A percentile compares a stretch with the other conserved stretches of the same genome.
Evolutionary conservation across 148 eudicot genomes (phyloP).

Genomic region (Beta vulgaris): DNA sequence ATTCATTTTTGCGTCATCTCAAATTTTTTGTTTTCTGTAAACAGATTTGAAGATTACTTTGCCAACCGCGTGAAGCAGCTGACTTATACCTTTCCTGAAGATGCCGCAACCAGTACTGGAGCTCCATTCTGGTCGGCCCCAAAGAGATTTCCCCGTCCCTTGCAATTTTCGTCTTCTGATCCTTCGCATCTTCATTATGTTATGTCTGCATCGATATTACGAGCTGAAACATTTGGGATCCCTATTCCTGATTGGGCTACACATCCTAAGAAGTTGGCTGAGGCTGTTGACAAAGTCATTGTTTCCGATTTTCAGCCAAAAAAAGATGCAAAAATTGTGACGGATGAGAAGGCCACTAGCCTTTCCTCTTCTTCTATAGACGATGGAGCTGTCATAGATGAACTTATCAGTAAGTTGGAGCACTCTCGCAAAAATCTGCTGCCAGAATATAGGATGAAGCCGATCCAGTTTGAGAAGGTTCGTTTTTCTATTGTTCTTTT

Average conservation of each 20-base stretch:
- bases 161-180: conserved; percentile 64
- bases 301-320: conserved; percentile 81
- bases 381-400: conserved; percentile 69
- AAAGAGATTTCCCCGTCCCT: conserved; percentile 76
- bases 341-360: conserved; percentile 79
- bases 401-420: conserved; percentile 59
- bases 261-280: conserved; percentile 60
- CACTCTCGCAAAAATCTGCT: conserved; percentile 39
- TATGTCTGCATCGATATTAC: conserved; percentile 64
- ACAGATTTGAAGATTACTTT: conserved; percentile 92
- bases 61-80: conserved; percentile 79
- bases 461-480: conserved; percentile 96
- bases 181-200: conserved; percentile 69
- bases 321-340: conserved; percentile 72
- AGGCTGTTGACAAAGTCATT: conserved; percentile 61
- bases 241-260: conserved; percentile 79
- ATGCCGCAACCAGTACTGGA: conserved; percentile 83
- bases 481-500: conserved; percentile 3
- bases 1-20: background rate
- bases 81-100: conserved; percentile 84
- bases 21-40: background rate
- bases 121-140: conserved; percentile 98
- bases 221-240: conserved; percentile 89
- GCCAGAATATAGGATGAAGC: conserved; percentile 73
- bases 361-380: conserved; percentile 69